Base-by-base conservation (phyloP, 768 basidiomycete genomes). In the Lactarius trivialis region DNA sequence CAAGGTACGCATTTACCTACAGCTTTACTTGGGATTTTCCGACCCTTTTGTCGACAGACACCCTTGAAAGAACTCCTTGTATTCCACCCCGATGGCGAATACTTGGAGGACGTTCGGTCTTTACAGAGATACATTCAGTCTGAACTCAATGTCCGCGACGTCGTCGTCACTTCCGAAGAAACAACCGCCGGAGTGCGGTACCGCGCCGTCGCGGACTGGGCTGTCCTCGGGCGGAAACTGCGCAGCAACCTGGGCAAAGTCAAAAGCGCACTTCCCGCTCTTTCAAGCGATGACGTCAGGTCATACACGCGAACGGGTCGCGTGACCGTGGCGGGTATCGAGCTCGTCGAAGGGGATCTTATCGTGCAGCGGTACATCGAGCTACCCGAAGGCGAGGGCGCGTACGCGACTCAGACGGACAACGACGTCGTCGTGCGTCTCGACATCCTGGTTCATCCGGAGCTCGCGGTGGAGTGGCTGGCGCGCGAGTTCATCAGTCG, bases 391-490 rank as follows among this genome's bases (percentile, higher is more conserved):
- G 82, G 70, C 30, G 67, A 69, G 39, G 72, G 80, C 52, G 85
- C 86, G 66, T 88, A 83, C 67, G 85, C 86, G 45, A 92, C 89
- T 32, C 86, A 94, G 65, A 93, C 93, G 24, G 92, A 98, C 75
- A 91, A 89, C 69, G 94, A 98, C 68, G 94, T 98, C 56, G 95
- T 97, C 54, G 82, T 98, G 64, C 81, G 96, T 52, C 84, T 99
- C 43, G 97, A 99, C 74, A 84, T 93, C 58, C 85, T 89, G 72
- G 81, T 88, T 51, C 91, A 97, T 69, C 81, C 88, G 0, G 93
- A 98, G 65, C 81, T 98, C 49, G 84, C 87, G 73, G 79, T 84
- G 55, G 91, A 98, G 77, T 94, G 92, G 79, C 79, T 94, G 28
- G 87, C 91, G 51, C 84, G 97, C 50, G 92, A 96, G 73, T 74